Percentiles rank a stretch among this genome's conserved stretches.
Evolutionary conservation across 257 asterid species (phyloP).

Genomic region (Solanum gracilifrons): DNA sequence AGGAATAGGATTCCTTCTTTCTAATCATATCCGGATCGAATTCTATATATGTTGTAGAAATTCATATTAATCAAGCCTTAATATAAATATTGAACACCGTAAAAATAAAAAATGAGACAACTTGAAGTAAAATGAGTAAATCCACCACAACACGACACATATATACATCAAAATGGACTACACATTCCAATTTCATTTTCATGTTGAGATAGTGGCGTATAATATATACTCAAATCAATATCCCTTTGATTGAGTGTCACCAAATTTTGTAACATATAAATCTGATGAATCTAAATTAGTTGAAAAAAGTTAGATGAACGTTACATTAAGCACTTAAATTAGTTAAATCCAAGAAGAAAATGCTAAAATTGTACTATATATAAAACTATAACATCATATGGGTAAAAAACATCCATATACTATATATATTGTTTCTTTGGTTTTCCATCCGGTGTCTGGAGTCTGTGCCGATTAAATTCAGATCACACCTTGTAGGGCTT

Average conservation of each 20-base stretch:
- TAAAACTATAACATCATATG: neutral
- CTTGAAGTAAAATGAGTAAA: neutral
- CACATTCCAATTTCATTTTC: neutral
- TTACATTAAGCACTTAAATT: neutral
- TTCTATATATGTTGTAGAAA: too few relatives aligned
- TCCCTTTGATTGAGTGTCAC: neutral
- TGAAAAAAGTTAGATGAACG: neutral
- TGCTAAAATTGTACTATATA: neutral
- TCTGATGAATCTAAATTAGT: neutral
- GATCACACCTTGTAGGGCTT: neutral
- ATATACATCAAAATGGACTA: neutral
- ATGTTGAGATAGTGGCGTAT: neutral
- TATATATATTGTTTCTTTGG: neutral
- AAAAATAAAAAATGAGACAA: neutral
- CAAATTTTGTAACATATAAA: neutral
- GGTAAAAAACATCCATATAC: neutral
- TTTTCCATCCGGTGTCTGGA: neutral
- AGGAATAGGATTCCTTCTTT: too few relatives aligned
- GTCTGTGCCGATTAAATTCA: fast-evolving
- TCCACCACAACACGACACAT: constrained; percentile 9
- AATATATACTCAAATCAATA: neutral
- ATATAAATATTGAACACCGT: neutral
- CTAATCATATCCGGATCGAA: neutral
- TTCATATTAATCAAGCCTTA: neutral
- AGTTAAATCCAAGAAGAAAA: neutral